A percentile compares a stretch with the other conserved stretches of the same genome.
Conservation (phyloP, 441 rosid genomes). For the Bocquillonia castaneifolia region DNA sequence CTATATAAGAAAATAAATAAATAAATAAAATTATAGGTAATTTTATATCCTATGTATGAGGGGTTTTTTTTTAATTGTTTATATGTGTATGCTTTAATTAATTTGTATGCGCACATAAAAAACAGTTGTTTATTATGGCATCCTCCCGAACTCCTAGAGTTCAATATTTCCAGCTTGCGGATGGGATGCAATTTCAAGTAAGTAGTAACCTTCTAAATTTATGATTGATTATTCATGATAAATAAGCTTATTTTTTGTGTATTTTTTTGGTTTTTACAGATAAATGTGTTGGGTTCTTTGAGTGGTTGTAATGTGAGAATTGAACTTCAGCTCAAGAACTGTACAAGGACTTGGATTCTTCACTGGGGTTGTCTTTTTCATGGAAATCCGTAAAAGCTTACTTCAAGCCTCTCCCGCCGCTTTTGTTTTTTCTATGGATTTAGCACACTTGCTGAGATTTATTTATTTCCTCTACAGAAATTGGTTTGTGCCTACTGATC, state of each 20-base stretch:
- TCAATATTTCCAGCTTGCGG: slow-evolving; percentile 51
- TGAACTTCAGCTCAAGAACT: slow-evolving; percentile 56
- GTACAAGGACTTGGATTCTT: slow-evolving; percentile 55
- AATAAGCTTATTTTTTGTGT: not conserved
- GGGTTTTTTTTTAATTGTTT: not conserved
- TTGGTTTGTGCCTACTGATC: slow-evolving; percentile 52
- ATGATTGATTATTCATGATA: not conserved
- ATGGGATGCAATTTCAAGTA: slow-evolving; percentile 63
- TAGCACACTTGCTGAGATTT: not conserved
- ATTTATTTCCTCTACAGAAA: slow-evolving; percentile 33
- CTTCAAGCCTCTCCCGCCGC: no score
- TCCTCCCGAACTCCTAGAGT: slow-evolving; percentile 32
- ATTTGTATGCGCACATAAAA: not conserved
- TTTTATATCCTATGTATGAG: no score
- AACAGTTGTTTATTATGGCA: slow-evolving; percentile 39
- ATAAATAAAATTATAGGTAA: not conserved
- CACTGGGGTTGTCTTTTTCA: slow-evolving; percentile 59
- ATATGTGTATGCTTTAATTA: not conserved
- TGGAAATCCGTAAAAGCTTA: slow-evolving; percentile 41
- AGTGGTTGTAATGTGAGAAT: slow-evolving; percentile 47
- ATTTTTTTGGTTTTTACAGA: slow-evolving; percentile 27
- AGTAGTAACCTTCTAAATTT: slow-evolving; percentile 13
- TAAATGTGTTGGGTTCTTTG: slow-evolving; percentile 43
- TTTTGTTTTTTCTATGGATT: no score
- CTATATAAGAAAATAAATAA: not conserved